Evolutionary conservation across 73 alveolate genomes (phyloP).

Genomic region (Loxodes magnus): DNA sequence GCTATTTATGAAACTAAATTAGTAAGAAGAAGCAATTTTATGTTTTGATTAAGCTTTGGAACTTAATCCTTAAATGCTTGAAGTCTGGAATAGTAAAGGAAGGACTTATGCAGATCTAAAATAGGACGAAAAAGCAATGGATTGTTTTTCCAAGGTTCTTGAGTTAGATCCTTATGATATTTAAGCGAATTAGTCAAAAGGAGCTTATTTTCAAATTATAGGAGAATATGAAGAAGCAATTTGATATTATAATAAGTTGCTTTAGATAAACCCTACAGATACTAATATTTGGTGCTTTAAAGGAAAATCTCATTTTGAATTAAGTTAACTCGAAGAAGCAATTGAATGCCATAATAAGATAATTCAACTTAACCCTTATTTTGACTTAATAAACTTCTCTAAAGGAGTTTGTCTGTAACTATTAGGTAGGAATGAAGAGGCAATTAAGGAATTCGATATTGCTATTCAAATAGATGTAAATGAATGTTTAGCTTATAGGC

Average conservation of each 20-base stretch:
- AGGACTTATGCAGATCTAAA: not conserved
- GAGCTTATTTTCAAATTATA: not conserved
- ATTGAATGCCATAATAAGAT: not conserved
- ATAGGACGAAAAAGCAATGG: not conserved
- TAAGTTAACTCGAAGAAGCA: not conserved
- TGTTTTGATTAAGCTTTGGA: not conserved
- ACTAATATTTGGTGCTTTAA: not conserved
- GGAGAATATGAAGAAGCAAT: not conserved
- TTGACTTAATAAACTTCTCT: not conserved
- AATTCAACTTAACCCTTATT: not conserved
- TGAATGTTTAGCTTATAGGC: too few species aligned
- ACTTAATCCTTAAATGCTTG: not conserved
- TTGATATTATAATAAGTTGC: not conserved
- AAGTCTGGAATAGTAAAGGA: not conserved
- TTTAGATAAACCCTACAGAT: not conserved
- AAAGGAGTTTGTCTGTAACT: not conserved
- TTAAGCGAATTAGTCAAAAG: not conserved
- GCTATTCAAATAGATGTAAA: not conserved
- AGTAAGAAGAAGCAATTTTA: not conserved
- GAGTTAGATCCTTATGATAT: not conserved
- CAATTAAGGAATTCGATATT: not conserved
- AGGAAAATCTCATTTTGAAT: constrained; percentile 1
- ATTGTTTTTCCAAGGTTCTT: not conserved
- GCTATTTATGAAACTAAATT: not conserved
- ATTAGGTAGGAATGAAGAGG: not conserved